phyloP scores from a whole-genome alignment of 257 asterid genomes.

The Scutellaria barbata region DNA sequence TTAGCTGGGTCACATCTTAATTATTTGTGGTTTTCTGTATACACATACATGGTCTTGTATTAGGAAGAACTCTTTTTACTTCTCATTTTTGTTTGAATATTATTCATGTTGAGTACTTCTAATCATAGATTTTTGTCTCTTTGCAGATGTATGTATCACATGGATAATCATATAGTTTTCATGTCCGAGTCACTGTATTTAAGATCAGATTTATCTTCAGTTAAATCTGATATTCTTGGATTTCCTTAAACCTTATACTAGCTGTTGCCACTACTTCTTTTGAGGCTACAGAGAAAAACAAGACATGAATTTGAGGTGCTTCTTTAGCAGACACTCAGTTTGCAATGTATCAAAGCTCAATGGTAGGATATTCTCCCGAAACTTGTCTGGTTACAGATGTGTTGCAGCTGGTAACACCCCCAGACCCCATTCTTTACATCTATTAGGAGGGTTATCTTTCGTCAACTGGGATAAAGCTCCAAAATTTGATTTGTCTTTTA shows the following conservation, averaged over 20 bases:
- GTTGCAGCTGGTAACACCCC: conserved; percentile 33
- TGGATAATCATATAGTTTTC: background rate
- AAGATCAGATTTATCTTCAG: background rate
- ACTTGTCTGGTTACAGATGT: conserved; percentile 36
- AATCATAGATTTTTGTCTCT: background rate
- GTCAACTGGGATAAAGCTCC: conserved; percentile 10
- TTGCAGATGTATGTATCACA: conserved; percentile 3
- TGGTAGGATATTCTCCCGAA: conserved; percentile 38
- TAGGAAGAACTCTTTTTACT: background rate
- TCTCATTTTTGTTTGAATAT: background rate
- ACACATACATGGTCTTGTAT: background rate
- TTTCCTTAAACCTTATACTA: background rate
- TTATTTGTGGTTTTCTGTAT: conserved; percentile 1
- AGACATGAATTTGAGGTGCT: conserved; percentile 55
- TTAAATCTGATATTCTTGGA: conserved; percentile 10
- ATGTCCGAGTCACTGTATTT: background rate
- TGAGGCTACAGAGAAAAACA: conserved; percentile 8
- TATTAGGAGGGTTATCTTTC: conserved; percentile 24
- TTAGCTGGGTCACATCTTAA: background rate
- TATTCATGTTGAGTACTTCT: background rate
- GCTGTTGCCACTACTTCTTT: background rate
- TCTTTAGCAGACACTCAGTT: conserved; percentile 46
- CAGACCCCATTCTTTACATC: conserved; percentile 15
- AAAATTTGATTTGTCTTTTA: conserved; percentile 18
- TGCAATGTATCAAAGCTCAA: conserved; percentile 45